Base-by-base conservation (phyloP, 2,329 filamentous ascomycete genomes). In the Monosporascus sp. region DNA sequence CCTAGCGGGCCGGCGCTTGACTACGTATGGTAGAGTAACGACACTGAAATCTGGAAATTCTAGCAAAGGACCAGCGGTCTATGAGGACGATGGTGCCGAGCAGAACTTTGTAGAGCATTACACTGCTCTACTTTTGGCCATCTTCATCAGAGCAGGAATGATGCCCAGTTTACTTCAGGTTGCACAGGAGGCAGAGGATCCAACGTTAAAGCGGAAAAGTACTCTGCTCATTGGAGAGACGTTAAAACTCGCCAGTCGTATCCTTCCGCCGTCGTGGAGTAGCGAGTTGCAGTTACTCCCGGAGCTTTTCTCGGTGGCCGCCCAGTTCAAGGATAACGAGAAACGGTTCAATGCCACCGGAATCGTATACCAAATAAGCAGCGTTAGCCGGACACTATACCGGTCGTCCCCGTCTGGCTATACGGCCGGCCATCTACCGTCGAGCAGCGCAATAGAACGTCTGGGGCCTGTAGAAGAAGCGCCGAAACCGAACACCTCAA, bases 321-420 rank as follows among this genome's bases (percentile, higher is more conserved):
- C 89, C 2, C 80, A 85, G 37, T 90, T 92, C 62, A 77, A 82
- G 22, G 78, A 84, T 20, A 84, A 84, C 20, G 84, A 92, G 31
- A 80, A 85, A 24, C 86, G 90, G 52, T 92, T 92, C 61, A 78
- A 88, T 53, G 91, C 93, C 7, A 92, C 91, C 7, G 87, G 91
- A 7, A 95, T 95, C 19, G 90, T 99, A 14, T 99, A 97, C 65
- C 94, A 97, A 68, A 96, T 99, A 51, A 96, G 96, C 73, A 97
- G 93, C 67, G 91, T 99, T 60, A 99, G 93, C 69, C 85, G 91
- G 58, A 97, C 92, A 0, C 74, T 99, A 16, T 95, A 95, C 66
- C 82, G 91, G 53, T 95, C 90, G 48, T 82, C 84, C 6, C 79
- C 81, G 2, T 75, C 79, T 0, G 70, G 74, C 7, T 72, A 70